Conservation (phyloP, 352 stramenopile species). For the Elongisporangium senticosum region DNA sequence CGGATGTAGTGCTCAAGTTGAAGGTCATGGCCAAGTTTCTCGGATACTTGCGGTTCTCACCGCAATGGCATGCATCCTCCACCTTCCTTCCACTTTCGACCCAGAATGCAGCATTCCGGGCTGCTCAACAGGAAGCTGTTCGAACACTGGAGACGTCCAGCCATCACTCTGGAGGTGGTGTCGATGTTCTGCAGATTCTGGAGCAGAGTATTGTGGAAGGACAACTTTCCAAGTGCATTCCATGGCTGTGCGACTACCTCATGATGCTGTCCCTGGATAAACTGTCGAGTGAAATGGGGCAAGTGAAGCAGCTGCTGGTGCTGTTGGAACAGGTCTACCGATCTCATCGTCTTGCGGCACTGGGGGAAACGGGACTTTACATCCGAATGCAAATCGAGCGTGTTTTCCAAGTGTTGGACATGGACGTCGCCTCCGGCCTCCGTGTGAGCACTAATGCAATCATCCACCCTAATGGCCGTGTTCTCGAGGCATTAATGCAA, state of each 20-base stretch:
- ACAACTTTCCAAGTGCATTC: constrained; percentile 51
- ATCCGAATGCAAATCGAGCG: constrained; percentile 58
- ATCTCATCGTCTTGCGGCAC: constrained; percentile 27
- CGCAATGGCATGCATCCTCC: constrained; percentile 47
- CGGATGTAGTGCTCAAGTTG: constrained; percentile 44
- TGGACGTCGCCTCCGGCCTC: constrained; percentile 10
- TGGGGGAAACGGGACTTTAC: constrained; percentile 51
- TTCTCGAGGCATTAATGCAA: not conserved
- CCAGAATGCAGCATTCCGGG: constrained; percentile 47
- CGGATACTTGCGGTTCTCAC: constrained; percentile 54
- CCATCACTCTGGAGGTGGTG: not conserved
- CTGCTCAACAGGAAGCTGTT: constrained; percentile 43
- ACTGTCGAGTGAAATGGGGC: constrained; percentile 38
- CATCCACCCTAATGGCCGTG: constrained; percentile 1
- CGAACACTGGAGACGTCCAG: constrained; percentile 33
- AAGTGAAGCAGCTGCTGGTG: constrained; percentile 43
- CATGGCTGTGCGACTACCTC: constrained; percentile 63
- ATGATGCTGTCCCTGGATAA: constrained; percentile 51
- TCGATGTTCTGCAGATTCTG: constrained; percentile 43
- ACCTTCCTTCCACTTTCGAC: constrained; percentile 19
- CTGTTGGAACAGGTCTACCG: constrained; percentile 39
- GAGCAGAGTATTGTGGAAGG: constrained; percentile 31
- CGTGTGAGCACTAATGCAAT: not conserved
- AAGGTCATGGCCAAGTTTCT: constrained; percentile 71
- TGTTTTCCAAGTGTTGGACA: constrained; percentile 36